These are phyloP conservation scores for Candida taoyuanica DNA, from an alignment of 805 yeast genomes.

Conservation along the genomic window DNA sequence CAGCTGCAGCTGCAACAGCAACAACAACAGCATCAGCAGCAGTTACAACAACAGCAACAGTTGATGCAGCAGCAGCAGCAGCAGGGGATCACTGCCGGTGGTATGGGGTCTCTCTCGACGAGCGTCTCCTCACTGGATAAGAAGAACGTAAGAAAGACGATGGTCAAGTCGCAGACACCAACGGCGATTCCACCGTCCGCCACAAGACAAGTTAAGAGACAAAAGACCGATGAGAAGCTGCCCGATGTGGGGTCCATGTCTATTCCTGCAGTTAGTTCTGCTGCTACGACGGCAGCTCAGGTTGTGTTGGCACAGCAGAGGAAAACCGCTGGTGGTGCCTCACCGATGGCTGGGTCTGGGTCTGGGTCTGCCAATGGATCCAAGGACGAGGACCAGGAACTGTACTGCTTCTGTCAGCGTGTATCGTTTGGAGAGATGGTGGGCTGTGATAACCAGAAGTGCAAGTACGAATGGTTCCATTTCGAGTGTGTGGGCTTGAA, in stretches of 20 bases:
- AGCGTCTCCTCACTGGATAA: constrained; percentile 8
- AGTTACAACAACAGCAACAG: constrained; percentile 3
- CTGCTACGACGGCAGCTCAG: neutral
- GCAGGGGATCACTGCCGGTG: too few species aligned
- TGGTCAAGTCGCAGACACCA: constrained; percentile 16
- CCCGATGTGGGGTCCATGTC: constrained; percentile 12
- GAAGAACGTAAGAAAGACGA: constrained; percentile 4
- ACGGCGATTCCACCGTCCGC: constrained; percentile 1
- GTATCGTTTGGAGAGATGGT: constrained; percentile 96
- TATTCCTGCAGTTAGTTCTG: neutral
- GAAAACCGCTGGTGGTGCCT: neutral
- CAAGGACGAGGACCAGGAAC: constrained; percentile 58
- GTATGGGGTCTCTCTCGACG: too few species aligned
- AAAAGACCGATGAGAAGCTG: constrained; percentile 18
- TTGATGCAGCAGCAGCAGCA: too few species aligned
- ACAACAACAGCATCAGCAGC: neutral
- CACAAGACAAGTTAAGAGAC: constrained; percentile 20
- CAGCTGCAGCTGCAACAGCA: constrained; percentile 11
- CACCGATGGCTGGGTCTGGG: constrained; percentile 7
- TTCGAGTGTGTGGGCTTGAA: constrained; percentile 89
- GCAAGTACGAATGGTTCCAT: constrained; percentile 94
- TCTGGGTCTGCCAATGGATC: too few species aligned
- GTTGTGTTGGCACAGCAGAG: neutral
- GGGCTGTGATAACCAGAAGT: constrained; percentile 88
- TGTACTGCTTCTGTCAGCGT: constrained; percentile 90